phyloP scores from a whole-genome alignment of 306 rosid genomes.

The Parietaria judaica region DNA sequence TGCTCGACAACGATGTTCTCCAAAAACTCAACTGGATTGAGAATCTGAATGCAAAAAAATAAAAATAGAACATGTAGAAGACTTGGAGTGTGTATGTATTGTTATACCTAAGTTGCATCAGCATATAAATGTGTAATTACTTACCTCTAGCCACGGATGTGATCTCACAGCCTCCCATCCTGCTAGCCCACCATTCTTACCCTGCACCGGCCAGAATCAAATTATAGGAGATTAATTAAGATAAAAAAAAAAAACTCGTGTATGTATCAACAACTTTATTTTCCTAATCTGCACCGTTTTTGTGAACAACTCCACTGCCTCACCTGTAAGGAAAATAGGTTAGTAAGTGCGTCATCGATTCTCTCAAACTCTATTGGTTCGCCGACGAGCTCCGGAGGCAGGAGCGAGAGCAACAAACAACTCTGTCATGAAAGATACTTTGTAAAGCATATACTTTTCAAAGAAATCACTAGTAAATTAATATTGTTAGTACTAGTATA shows the following conservation, averaged over 20 bases:
- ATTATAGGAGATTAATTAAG: neutral
- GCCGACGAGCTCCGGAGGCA: conserved; percentile 1
- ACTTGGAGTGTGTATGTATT: neutral
- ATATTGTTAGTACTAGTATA: no score
- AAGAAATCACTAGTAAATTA: neutral
- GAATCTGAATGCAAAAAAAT: neutral
- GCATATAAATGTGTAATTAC: neutral
- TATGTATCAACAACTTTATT: no score
- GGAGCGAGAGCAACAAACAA: neutral
- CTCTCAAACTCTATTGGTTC: neutral
- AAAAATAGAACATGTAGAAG: neutral
- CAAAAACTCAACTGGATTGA: conserved; percentile 4
- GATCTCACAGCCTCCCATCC: conserved; percentile 4
- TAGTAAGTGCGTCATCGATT: neutral
- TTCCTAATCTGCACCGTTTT: no score
- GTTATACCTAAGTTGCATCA: neutral
- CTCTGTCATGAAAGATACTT: neutral
- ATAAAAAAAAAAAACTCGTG: no score
- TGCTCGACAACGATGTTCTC: conserved; percentile 2
- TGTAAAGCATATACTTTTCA: neutral
- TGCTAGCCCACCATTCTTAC: conserved; percentile 5
- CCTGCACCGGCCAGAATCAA: conserved; percentile 1
- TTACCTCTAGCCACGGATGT: neutral
- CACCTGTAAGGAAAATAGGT: neutral
- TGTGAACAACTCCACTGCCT: neutral